Percentiles rank a stretch among this genome's conserved stretches.
These are phyloP conservation scores for Aquilaria yunnanensis DNA, from an alignment of 345 rosid species.

Conservation along the genomic window DNA sequence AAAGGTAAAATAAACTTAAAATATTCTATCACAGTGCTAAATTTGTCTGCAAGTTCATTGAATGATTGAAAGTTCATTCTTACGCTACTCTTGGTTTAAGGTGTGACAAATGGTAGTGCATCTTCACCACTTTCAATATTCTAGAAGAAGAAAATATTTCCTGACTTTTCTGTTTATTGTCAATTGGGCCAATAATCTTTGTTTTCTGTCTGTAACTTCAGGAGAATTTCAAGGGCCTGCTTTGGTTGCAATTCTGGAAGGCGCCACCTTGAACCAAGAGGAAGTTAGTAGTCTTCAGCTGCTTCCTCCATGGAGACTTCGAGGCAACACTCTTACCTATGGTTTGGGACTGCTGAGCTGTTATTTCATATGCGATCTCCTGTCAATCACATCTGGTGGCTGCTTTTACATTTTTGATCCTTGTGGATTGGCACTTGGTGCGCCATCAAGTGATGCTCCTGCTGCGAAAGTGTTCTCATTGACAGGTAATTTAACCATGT, in stretches of 20 bases:
- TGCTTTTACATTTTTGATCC: slow-evolving; percentile 93
- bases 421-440: slow-evolving; percentile 62
- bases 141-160: background rate
- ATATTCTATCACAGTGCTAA: slow-evolving; percentile 5
- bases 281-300: slow-evolving; percentile 92
- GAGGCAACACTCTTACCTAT: slow-evolving; percentile 76
- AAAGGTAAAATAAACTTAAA: slow-evolving; percentile 1
- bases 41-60: background rate
- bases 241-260: slow-evolving; percentile 79
- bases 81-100: too few species aligned
- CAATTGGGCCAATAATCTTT: slow-evolving; percentile 10
- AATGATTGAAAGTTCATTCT: too few species aligned
- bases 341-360: slow-evolving; percentile 91
- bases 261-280: slow-evolving; percentile 77
- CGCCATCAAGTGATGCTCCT: slow-evolving; percentile 58
- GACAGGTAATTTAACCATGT: slow-evolving; percentile 40
- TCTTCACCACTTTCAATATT: too few species aligned
- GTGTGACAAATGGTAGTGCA: too few species aligned
- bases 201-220: slow-evolving; percentile 22
- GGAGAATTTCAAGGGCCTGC: slow-evolving; percentile 98
- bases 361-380: slow-evolving; percentile 67
- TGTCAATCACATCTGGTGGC: slow-evolving; percentile 82
- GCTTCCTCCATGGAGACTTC: slow-evolving; percentile 88
- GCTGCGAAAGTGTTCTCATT: slow-evolving; percentile 81
- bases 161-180: slow-evolving; percentile 1